These are phyloP conservation scores for Penicillium sp. DNA, from an alignment of 2,329 filamentous ascomycete genomes.

Conservation along the genomic window DNA sequence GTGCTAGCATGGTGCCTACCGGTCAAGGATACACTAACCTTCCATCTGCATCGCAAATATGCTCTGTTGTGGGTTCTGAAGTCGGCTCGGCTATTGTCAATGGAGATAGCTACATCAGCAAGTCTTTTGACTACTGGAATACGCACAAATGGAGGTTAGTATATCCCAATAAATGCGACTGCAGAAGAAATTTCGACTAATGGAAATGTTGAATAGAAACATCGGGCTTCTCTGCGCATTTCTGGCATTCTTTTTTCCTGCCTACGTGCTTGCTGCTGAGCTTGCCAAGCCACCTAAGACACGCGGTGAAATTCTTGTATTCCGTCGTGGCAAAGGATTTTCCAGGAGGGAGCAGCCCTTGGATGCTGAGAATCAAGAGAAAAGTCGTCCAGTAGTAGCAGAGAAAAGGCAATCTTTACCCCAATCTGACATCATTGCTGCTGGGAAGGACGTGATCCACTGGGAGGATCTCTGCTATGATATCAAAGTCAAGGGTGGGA, in stretches of 20 bases:
- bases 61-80: constrained; percentile 24
- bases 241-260: constrained; percentile 2
- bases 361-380: constrained; percentile 25
- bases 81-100: neutral
- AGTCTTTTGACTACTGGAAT: neutral
- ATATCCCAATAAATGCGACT: no score
- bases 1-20: constrained; percentile 70
- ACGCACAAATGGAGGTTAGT: constrained; percentile 1
- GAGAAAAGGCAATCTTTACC: neutral
- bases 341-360: no score
- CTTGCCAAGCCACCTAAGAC: neutral
- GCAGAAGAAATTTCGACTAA: no score
- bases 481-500: constrained; percentile 71
- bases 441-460: constrained; percentile 62
- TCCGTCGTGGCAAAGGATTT: no score
- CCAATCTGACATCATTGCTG: constrained; percentile 36
- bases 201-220: neutral
- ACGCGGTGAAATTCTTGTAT: constrained; percentile 11
- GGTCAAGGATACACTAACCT: constrained; percentile 71
- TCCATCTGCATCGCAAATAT: constrained; percentile 48
- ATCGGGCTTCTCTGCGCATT: constrained; percentile 9
- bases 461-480: constrained; percentile 80
- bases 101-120: constrained; percentile 2
- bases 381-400: constrained; percentile 3
- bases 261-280: constrained; percentile 28